Conservation (phyloP, 2,329 filamentous ascomycete species). For the Venturia oleaginea region DNA sequence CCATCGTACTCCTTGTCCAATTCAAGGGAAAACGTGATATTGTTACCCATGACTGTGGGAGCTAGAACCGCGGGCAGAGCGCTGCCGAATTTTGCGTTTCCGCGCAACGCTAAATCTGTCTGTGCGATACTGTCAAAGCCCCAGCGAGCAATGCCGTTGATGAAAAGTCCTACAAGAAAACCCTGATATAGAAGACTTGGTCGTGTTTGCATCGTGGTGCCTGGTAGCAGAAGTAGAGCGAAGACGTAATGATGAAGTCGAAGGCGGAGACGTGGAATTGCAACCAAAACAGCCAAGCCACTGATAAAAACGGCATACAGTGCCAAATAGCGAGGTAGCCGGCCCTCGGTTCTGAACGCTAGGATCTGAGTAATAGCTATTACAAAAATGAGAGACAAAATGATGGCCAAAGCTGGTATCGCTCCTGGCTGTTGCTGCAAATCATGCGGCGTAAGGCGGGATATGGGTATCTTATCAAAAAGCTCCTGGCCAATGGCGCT, state of each 20-base stretch:
- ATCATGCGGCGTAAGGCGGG: constrained; percentile 28
- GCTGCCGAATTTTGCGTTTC: constrained; percentile 9
- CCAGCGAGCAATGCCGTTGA: constrained; percentile 30
- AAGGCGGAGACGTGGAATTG: constrained; percentile 13
- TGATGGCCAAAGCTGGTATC: constrained; percentile 25
- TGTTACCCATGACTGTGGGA: background rate
- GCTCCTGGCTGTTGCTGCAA: constrained; percentile 30
- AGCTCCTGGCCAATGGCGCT: constrained; percentile 27
- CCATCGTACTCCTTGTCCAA: constrained; percentile 15
- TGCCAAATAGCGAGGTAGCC: constrained; percentile 16
- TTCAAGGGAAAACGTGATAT: constrained; percentile 2
- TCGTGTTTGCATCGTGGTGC: constrained; percentile 28
- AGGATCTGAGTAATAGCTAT: constrained; percentile 26
- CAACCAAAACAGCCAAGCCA: constrained; percentile 7
- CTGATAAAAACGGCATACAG: constrained; percentile 13
- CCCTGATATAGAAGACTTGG: constrained; percentile 28
- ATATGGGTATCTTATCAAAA: constrained; percentile 27
- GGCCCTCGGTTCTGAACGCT: constrained; percentile 26
- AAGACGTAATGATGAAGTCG: constrained; percentile 23
- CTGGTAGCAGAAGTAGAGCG: constrained; percentile 26
- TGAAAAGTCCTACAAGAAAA: constrained; percentile 27
- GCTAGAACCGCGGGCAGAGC: background rate
- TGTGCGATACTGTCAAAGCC: constrained; percentile 24
- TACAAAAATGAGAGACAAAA: constrained; percentile 22
- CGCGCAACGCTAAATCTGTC: constrained; percentile 1